Evolutionary conservation across 306 rosid species (phyloP), one percentile per base, ranked within the genome.

Genomic region (Pyrus bretschneideri): DNA sequence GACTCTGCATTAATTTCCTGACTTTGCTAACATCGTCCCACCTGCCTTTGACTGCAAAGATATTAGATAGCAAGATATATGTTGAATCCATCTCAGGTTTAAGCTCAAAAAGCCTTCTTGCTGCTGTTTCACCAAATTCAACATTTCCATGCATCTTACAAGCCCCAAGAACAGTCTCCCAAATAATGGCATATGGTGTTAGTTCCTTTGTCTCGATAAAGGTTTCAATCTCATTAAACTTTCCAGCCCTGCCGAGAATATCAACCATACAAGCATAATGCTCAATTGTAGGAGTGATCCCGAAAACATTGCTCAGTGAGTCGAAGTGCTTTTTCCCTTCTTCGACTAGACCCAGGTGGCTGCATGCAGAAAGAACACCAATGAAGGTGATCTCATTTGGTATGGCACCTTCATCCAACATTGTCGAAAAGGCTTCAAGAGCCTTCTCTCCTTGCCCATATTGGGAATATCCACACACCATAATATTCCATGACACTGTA

Each of bases 241-340:
- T 81, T 51, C 87, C 87, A 45, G 76, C 82, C 19, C 87, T 78
- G 69, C 78, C 82, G 11, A 84, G 85, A 77, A 81, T 84, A 84
- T 81, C 87, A 42, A 81, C 84, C 82, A 84, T 81, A 77, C 85
- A 84, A 63, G 87, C 87, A 81, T 66, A 77, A 70, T 84, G 87
- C 33, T 77, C 75, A 8, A 84, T 62, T 23, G 78, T 77, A 74
- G 82, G 82, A 64, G 76, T 74, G 63, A 84, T 84, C 45, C 71
- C 30, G 72, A 80, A 81, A 54, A 61, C 78, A 64, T 73, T 65
- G 9, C 11, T 64, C 80, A 81, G 72, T 23, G 82, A 77, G 75
- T 74, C 65, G 30, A 80, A 84, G 72, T 77, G 68, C 40, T 11
- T 49, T 74, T 69, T 77, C 38, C 84, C 87, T 62, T 80, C 87